These are phyloP conservation scores for Malus hybrid DNA, from an alignment of 331 rosid genomes.

Conservation along the genomic window DNA sequence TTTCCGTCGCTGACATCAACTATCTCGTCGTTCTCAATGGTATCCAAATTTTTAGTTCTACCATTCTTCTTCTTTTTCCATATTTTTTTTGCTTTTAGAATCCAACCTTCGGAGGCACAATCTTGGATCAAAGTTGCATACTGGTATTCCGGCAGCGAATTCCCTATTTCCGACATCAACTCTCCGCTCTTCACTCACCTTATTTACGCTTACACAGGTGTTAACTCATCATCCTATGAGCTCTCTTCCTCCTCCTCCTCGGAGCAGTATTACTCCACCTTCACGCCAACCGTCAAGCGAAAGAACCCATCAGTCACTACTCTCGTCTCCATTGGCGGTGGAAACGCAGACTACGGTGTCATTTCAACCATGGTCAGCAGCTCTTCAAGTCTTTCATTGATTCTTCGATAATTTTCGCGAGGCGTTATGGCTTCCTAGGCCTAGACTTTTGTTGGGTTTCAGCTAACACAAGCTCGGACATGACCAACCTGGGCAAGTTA, in stretches of 20 bases:
- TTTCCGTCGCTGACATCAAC: neutral
- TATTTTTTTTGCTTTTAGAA: neutral
- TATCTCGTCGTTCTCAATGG: neutral
- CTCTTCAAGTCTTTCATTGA: constrained; percentile 23
- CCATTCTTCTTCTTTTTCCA: neutral
- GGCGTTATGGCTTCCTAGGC: constrained; percentile 26
- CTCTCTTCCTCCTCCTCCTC: constrained; percentile 1
- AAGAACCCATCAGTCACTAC: constrained; percentile 23
- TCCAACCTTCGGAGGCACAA: neutral
- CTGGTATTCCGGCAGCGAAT: constrained; percentile 16
- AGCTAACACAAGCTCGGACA: constrained; percentile 13
- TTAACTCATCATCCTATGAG: constrained; percentile 15
- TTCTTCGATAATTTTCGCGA: constrained; percentile 21
- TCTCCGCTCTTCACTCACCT: constrained; percentile 31
- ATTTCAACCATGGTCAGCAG: constrained; percentile 8
- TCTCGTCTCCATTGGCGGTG: constrained; percentile 16
- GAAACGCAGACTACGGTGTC: neutral
- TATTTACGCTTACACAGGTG: constrained; percentile 8
- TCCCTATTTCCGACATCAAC: constrained; percentile 15
- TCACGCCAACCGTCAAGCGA: constrained; percentile 10
- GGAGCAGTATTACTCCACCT: constrained; percentile 14
- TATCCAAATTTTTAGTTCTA: neutral
- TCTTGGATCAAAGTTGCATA: constrained; percentile 22
- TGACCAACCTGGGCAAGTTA: constrained; percentile 16
- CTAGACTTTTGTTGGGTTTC: constrained; percentile 23